These are phyloP conservation scores for Geranium brycei DNA, from an alignment of 345 rosid genomes.

Conservation along the genomic window DNA sequence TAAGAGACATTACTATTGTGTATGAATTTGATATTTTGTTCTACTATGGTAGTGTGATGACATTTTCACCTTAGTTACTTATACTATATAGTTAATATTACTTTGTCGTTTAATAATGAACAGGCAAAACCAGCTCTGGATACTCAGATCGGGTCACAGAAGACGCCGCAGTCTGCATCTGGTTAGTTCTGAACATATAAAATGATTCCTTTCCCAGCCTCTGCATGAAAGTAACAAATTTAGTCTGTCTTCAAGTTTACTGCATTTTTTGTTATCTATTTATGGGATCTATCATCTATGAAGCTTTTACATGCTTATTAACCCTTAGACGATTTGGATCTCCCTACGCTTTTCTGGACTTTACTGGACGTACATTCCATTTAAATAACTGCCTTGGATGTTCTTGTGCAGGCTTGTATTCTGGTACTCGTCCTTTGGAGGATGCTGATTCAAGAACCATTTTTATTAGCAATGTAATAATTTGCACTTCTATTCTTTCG, in stretches of 20 bases:
- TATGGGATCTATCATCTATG: no score
- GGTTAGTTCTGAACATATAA: constrained; percentile 35
- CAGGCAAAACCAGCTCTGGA: constrained; percentile 39
- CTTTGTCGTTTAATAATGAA: constrained; percentile 13
- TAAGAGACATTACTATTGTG: constrained; percentile 24
- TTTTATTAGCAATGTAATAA: constrained; percentile 75
- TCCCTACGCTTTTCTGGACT: neutral
- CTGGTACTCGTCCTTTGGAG: constrained; percentile 52
- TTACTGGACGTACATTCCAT: neutral
- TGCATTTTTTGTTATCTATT: no score
- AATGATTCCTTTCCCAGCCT: neutral
- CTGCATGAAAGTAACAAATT: neutral
- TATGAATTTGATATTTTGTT: neutral
- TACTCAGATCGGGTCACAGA: constrained; percentile 25
- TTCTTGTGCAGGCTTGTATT: constrained; percentile 3
- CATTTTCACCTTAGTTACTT: constrained; percentile 7
- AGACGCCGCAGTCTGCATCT: constrained; percentile 26
- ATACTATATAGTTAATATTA: constrained; percentile 8
- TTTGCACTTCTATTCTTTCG: constrained; percentile 1
- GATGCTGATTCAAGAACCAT: constrained; percentile 83
- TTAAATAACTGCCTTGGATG: neutral
- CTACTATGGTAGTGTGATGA: constrained; percentile 2
- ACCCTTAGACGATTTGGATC: neutral
- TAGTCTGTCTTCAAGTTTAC: neutral
- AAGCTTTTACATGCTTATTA: neutral